These are phyloP conservation scores for Botrytis sinoallii DNA, from an alignment of 2,329 filamentous ascomycete species.

Conservation along the genomic window DNA sequence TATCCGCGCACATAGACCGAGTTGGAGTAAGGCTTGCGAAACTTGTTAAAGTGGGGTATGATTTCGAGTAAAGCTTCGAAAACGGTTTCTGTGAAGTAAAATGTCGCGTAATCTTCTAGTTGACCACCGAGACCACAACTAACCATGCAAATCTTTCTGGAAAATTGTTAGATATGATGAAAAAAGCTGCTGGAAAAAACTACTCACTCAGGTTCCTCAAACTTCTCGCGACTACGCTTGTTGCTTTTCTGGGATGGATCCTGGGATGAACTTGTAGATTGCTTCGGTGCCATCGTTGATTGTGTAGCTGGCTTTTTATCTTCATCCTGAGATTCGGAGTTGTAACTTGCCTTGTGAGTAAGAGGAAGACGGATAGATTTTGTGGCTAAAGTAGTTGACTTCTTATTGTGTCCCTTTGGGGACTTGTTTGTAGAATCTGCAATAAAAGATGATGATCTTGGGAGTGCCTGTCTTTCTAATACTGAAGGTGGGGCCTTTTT, in stretches of 20 bases:
- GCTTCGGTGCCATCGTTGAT: not conserved
- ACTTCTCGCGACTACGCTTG: not conserved
- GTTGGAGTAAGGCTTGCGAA: not conserved
- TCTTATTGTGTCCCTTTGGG: not conserved
- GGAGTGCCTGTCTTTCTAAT: not conserved
- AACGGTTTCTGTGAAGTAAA: not conserved
- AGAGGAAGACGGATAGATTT: not conserved
- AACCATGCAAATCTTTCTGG: not conserved
- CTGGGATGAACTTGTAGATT: not conserved
- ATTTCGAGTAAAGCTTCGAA: not conserved
- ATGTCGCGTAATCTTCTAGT: not conserved
- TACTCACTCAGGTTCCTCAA: not conserved
- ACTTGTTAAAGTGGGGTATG: not conserved
- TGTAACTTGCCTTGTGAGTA: no score
- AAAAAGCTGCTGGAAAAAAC: rapidly evolving
- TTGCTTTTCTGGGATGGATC: not conserved
- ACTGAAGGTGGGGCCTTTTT: not conserved
- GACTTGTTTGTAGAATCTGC: not conserved
- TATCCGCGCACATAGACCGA: not conserved
- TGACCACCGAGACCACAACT: not conserved
- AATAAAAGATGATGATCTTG: not conserved
- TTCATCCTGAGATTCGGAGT: rapidly evolving
- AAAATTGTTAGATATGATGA: not conserved
- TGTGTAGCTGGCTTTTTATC: not conserved
- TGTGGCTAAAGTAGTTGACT: not conserved